Evolutionary conservation across 345 rosid genomes (phyloP).

Genomic region (Sonneratia alba): DNA sequence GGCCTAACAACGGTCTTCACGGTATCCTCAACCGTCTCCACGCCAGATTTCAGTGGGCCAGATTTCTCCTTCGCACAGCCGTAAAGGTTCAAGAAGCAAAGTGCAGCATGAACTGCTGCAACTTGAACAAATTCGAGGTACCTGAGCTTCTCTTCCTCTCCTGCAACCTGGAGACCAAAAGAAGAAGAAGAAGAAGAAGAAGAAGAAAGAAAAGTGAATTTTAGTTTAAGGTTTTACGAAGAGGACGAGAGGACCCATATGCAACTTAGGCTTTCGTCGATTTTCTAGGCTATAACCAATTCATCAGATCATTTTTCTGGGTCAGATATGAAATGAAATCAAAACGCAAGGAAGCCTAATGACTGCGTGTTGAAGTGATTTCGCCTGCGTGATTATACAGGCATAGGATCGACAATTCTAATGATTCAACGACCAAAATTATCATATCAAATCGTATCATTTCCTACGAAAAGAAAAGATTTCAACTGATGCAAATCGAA

Average conservation of each 20-base stretch:
- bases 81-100: slow-evolving; percentile 51
- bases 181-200: too few species aligned
- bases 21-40: slow-evolving; percentile 78
- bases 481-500: neutral
- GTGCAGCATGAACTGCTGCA: slow-evolving; percentile 42
- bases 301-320: neutral
- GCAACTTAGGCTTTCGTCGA: neutral
- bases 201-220: neutral
- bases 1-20: slow-evolving; percentile 76
- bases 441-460: too few species aligned
- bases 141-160: slow-evolving; percentile 48
- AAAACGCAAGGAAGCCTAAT: neutral
- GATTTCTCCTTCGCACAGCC: slow-evolving; percentile 62
- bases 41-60: slow-evolving; percentile 73
- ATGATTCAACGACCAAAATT: too few species aligned
- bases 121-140: slow-evolving; percentile 78
- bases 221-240: neutral
- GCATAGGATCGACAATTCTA: too few species aligned
- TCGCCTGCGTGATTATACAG: too few species aligned
- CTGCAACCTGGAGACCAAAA: slow-evolving; percentile 2
- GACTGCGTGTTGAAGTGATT: neutral
- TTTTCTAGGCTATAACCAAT: neutral
- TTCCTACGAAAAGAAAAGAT: too few species aligned
- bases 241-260: neutral
- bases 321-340: neutral